Evolutionary conservation across 495 filamentous ascomycete species (phyloP), one percentile per base, ranked within the genome.

Genomic region (Cryomyces minteri): DNA sequence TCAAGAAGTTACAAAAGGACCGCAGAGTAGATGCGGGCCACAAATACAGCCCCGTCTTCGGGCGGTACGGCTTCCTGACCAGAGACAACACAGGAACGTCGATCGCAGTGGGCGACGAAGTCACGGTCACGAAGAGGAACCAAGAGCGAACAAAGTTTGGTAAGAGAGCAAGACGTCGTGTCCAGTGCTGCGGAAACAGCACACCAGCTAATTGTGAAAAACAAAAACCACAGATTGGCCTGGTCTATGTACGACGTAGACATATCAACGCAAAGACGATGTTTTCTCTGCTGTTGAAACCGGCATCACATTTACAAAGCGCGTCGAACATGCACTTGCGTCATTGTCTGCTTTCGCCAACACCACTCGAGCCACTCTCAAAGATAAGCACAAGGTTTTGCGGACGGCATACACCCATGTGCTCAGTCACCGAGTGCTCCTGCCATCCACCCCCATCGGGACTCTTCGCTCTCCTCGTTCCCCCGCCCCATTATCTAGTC

Each of bases 41-140:
- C 2, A 84, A 74, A 58, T 90, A 73, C 58, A 77, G 71, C 59
- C 86, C 86, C 36, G 73, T 90, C 0, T 92, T 88, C 72, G 86
- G 86, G 25, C 66, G 85, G 40, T 93, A 92, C 64, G 76, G 68
- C 4, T 92, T 87, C 56, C 55, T 81, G 39, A 59, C 65, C 32
- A 46, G 52, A 34, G 57, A 58, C 39, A 59, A 55, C 9, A 51
- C 53, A 14, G 34, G 55, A 41, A 28, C 54, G 46, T 32, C 47
- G 39, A 61, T 88, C 33, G 63, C 59, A 4, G 73, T 90, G 33
- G 85, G 85, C 0, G 83, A 88, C 64, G 71, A 76, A 55, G 75
- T 87, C 12, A 51, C 49, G 32, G 76, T 92, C 31, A 68, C 66
- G 10, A 69, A 64, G 56, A 58, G 66, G 49, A 74, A 74, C 44